Evolutionary conservation across 352 stramenopile species (phyloP), one percentile per base, ranked within the genome.

Genomic region (Globisporangium canariense): DNA sequence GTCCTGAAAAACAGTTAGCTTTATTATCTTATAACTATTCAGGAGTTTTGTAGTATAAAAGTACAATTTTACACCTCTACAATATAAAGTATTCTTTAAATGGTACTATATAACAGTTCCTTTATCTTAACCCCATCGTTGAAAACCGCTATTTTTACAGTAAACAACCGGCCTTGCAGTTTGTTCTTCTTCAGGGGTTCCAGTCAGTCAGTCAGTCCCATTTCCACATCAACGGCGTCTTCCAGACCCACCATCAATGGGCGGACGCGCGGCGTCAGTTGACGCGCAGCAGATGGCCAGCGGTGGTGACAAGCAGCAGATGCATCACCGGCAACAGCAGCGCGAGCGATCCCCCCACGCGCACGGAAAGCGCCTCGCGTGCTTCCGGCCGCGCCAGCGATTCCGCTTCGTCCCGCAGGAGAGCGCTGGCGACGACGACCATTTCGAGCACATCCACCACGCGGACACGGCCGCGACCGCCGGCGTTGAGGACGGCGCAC

Each of bases 311-410:
- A 28, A 28, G 25, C 25, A 28, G 25, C 25, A 28, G 25, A 28
- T 28, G 38, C 38, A 22, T 28, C 13, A 25, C 25, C 25, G 11
- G 25, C 32, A 13, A 4, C 46, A 32, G n/a, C 53, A 43, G n/a
- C 53, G 54, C 22, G 54, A 64, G 46, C 41, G 32, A 7, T 49
- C n/a, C 14, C 5, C 36, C n/a, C 58, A 58, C 6, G 41, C 52
- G 8, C 83, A 92, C 51, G 83, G 83, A 6, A 60, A 65, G 45
- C 76, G 81, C 1, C 71, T 92, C 38, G 68, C 76, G 36, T 92
- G 83, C 60, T 92, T 90, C 68, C 81, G 81, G 0, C 76, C 83
- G 14, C 76, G 67, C n/a, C 71, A 78, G 53, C 81, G 83, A 20
- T 92, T 89, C 53, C 61, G 68, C 4, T 66, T 74, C 13, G 50